Percentiles rank a stretch among this genome's conserved stretches.
Conservation (phyloP, 2,329 filamentous ascomycete genomes). For the Aspergillus sp. region DNA sequence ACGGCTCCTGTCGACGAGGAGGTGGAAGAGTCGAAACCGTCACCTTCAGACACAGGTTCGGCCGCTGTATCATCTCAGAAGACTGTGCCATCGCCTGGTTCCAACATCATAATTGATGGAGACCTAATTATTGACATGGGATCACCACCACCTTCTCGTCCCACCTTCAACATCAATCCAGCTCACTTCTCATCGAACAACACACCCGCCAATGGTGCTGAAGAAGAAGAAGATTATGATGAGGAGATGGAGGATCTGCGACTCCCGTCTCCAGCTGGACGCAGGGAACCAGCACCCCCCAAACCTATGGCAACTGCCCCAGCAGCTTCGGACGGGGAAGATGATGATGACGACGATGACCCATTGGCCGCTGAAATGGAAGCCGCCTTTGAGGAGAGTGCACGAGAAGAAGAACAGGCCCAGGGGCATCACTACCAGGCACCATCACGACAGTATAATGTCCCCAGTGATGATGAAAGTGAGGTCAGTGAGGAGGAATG, state of each 20-base stretch:
- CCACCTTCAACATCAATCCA: slow-evolving; percentile 35
- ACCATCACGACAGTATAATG: slow-evolving; percentile 25
- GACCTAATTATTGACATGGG: slow-evolving; percentile 47
- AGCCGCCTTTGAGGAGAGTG: slow-evolving; percentile 45
- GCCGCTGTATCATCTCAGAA: slow-evolving; percentile 25
- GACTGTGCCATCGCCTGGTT: slow-evolving; percentile 28
- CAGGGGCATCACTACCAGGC: slow-evolving; percentile 27
- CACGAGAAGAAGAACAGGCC: slow-evolving; percentile 39
- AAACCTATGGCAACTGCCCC: slow-evolving; percentile 10
- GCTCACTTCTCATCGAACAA: slow-evolving; percentile 39
- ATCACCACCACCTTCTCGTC: slow-evolving; percentile 38
- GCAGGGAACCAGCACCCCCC: slow-evolving; percentile 10
- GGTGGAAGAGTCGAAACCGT: slow-evolving; percentile 20
- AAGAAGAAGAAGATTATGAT: slow-evolving; percentile 28
- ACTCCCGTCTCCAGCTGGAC: slow-evolving; percentile 31
- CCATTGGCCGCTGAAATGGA: slow-evolving; percentile 56
- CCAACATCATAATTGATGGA: slow-evolving; percentile 44
- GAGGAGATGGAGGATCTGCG: slow-evolving; percentile 35
- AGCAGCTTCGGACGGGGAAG: slow-evolving; percentile 19
- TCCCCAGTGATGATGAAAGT: slow-evolving; percentile 52
- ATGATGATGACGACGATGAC: slow-evolving; percentile 43
- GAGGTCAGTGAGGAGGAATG: slow-evolving; percentile 64
- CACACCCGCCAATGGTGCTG: slow-evolving; percentile 30
- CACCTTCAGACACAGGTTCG: slow-evolving; percentile 28
- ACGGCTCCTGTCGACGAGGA: slow-evolving; percentile 18